Conservation (phyloP, 2,329 filamentous ascomycete genomes). For the Sporothrix curviconia region DNA sequence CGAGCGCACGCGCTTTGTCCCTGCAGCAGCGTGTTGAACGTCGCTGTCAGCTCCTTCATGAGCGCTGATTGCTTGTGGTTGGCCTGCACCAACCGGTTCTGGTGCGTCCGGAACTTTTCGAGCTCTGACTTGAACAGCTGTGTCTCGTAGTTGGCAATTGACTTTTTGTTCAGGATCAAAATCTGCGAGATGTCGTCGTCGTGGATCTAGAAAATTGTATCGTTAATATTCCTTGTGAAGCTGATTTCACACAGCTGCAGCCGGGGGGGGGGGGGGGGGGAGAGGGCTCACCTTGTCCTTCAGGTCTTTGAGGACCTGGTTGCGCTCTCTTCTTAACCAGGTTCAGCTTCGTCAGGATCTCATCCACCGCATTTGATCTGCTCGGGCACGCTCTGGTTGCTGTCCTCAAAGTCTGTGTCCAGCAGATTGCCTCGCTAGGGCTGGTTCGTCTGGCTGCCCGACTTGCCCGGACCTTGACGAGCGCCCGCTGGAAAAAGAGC, state of each 20-base stretch:
- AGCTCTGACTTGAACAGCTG: slow-evolving; percentile 92
- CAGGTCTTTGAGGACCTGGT: slow-evolving; percentile 88
- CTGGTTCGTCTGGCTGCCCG: slow-evolving; percentile 54
- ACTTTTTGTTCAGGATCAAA: slow-evolving; percentile 95
- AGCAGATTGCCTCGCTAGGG: slow-evolving; percentile 69
- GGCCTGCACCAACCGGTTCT: slow-evolving; percentile 83
- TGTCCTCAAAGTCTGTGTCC: slow-evolving; percentile 87
- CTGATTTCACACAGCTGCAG: not conserved
- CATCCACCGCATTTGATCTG: slow-evolving; percentile 86
- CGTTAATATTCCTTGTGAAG: not conserved
- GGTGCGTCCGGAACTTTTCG: slow-evolving; percentile 94
- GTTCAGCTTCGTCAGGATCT: slow-evolving; percentile 83
- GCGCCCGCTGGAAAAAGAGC: slow-evolving; percentile 79
- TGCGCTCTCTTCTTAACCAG: slow-evolving; percentile 85
- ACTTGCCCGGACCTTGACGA: slow-evolving; percentile 69
- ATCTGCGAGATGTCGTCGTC: slow-evolving; percentile 97
- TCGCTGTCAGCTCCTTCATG: slow-evolving; percentile 87
- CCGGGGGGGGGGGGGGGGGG: no score
- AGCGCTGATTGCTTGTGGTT: slow-evolving; percentile 91
- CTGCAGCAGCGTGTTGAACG: slow-evolving; percentile 81
- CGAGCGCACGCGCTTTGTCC: slow-evolving; percentile 86
- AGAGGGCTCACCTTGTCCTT: slow-evolving; percentile 76
- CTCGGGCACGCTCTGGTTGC: slow-evolving; percentile 71
- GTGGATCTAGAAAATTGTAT: slow-evolving; percentile 67
- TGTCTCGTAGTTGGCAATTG: slow-evolving; percentile 82